Evolutionary conservation across 805 yeast species (phyloP), one percentile per base, ranked within the genome.

Genomic region (Kregervanrija delftensis): DNA sequence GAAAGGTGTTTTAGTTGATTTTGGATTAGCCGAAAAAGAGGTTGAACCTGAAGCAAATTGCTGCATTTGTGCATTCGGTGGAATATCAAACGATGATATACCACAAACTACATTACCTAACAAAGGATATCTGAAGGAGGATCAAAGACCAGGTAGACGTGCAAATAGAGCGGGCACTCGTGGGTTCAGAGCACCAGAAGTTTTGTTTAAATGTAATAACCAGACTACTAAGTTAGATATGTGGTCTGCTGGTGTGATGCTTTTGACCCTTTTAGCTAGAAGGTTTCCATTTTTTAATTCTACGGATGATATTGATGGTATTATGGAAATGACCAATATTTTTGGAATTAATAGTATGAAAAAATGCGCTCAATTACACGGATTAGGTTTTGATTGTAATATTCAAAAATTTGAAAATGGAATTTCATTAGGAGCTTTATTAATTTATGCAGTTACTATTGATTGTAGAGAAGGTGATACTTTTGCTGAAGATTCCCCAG

Each of bases 121-220:
- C 5, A 73, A 74, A 63, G 91, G 96, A 1, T 88, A 86, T 58
- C 84, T 89, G 9, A 88, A 87, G 59, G 86, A 86, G 55, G 99
- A 93, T 66, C 77, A 78, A 41, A 72, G 98, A 54, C 85, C 95
- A 0, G 86, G 93, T 1, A 74, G 96, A 56, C 74, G 99, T 46
- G 98, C 98, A 0, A 93, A 93, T 57, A 79, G 99, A 55, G 99
- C 99, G 13, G 97, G 97, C 8, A 89, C 97, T 1, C 73, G 97
- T 54, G 97, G 97, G 0, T 89, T 89, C 58, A 72, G 97, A 53
- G 96, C 97, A 0, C 96, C 96, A 0, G 97, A 89, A 60, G 96
- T 89, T 4, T 67, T 90, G 44, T 74, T 88, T 64, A 88, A 87
- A 60, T 89, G 97, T 63, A 76, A 85, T 1, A 80, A 85, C 47